A percentile compares a stretch with the other conserved stretches of the same genome.
phyloP scores from a whole-genome alignment of 768 basidiomycete species.

The Gloeopeniophorella convolvens region DNA sequence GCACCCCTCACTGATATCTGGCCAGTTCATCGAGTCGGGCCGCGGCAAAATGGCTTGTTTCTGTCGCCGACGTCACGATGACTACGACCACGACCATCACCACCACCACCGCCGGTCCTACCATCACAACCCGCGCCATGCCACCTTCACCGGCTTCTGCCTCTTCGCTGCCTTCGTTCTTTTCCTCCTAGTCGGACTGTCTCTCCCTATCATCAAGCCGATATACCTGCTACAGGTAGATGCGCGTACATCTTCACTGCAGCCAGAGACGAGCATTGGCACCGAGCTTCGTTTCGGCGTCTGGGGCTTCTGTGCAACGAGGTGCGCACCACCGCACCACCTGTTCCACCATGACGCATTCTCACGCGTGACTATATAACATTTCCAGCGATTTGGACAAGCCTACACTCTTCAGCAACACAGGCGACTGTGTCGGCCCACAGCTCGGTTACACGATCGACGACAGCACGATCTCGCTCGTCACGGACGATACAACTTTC shows the following conservation, averaged over 20 bases:
- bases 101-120: background rate
- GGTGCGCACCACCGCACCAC: conserved; percentile 27
- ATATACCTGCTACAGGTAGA: conserved; percentile 53
- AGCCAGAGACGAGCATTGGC: conserved; percentile 40
- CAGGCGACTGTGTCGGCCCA: conserved; percentile 53
- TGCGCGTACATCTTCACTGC: conserved; percentile 29
- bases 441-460: conserved; percentile 64
- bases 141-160: conserved; percentile 40
- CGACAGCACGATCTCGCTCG: conserved; percentile 31
- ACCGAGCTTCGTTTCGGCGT: conserved; percentile 68
- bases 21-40: too few relatives aligned
- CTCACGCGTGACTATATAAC: background rate
- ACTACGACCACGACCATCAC: background rate
- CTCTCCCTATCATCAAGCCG: conserved; percentile 64
- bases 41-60: conserved; percentile 2
- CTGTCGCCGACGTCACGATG: background rate
- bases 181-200: conserved; percentile 68
- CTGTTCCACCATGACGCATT: background rate
- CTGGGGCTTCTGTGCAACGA: conserved; percentile 75
- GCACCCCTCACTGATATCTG: too few relatives aligned
- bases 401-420: conserved; percentile 34
- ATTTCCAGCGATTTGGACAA: conserved; percentile 27
- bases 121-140: conserved; percentile 42
- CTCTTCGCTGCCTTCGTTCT: conserved; percentile 63
- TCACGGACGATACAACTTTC: conserved; percentile 41